phyloP scores from a whole-genome alignment of 306 rosid genomes.

The Ceratonia siliqua region DNA sequence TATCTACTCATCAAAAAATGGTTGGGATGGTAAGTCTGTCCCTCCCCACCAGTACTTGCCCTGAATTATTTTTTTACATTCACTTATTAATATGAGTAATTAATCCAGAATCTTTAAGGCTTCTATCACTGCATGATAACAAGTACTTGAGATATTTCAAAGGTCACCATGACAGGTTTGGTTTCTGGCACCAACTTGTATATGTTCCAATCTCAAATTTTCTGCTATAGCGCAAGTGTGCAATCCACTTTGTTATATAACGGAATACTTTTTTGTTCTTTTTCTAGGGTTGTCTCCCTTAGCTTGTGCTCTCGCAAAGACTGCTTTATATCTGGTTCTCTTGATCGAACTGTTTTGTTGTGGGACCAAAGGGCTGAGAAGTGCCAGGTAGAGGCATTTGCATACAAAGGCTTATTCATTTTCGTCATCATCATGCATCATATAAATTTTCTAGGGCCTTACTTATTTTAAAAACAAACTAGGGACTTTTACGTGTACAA shows the following conservation, averaged over 20 bases:
- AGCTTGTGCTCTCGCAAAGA: conserved; percentile 84
- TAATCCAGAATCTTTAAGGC: conserved; percentile 82
- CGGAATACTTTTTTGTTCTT: conserved; percentile 13
- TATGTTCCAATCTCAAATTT: conserved; percentile 11
- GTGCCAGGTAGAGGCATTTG: conserved; percentile 70
- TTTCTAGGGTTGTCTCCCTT: conserved; percentile 84
- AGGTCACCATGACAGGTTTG: conserved; percentile 96
- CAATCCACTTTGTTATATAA: conserved; percentile 5
- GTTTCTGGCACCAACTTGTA: conserved; percentile 2
- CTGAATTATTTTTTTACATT: neutral
- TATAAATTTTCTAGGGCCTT: conserved; percentile 28
- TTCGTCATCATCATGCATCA: conserved; percentile 23
- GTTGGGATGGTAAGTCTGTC: conserved; percentile 85
- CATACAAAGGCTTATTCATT: conserved; percentile 18
- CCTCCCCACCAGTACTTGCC: neutral
- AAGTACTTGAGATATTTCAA: conserved; percentile 93
- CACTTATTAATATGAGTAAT: conserved; percentile 30
- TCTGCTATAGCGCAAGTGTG: neutral
- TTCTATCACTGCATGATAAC: conserved; percentile 88
- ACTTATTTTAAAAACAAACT: conserved; percentile 28
- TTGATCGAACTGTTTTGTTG: conserved; percentile 87
- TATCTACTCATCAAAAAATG: conserved; percentile 95
- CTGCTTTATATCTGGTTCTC: conserved; percentile 91
- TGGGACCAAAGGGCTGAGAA: conserved; percentile 98
- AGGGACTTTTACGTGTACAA: conserved; percentile 93